Evolutionary conservation across 305 asterid species (phyloP).

Genomic region (Solanum hybrid): DNA sequence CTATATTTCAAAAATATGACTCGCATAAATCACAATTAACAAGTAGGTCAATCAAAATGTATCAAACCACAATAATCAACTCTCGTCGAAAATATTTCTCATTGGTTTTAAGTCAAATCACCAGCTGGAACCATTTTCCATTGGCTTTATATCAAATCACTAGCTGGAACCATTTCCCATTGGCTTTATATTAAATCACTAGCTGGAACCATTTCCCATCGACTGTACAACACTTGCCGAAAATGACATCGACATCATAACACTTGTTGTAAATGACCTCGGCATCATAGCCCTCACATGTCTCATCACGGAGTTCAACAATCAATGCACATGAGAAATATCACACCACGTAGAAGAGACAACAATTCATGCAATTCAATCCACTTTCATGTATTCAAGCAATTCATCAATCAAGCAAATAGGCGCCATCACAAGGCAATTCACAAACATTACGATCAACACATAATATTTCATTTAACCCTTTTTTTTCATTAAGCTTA

Average conservation of each 20-base stretch:
- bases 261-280: too few relatives aligned
- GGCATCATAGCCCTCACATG: neutral
- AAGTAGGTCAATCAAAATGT: neutral
- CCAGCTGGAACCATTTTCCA: neutral
- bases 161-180: neutral
- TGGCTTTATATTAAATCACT: too few relatives aligned
- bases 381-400: too few relatives aligned
- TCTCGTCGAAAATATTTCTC: neutral
- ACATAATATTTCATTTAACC: too few relatives aligned
- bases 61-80: neutral
- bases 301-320: neutral
- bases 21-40: neutral
- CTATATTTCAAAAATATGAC: neutral
- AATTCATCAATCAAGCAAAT: neutral
- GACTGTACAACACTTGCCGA: too few relatives aligned
- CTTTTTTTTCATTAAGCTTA: neutral
- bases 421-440: neutral
- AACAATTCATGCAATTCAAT: neutral
- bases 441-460: neutral
- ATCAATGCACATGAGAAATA: neutral
- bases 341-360: neutral
- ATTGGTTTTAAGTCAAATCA: neutral
- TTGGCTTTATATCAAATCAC: neutral
- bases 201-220: neutral
- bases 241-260: neutral